Base-by-base conservation (phyloP, 371 early-diverging fungal species). In the Mortierella sp. region DNA sequence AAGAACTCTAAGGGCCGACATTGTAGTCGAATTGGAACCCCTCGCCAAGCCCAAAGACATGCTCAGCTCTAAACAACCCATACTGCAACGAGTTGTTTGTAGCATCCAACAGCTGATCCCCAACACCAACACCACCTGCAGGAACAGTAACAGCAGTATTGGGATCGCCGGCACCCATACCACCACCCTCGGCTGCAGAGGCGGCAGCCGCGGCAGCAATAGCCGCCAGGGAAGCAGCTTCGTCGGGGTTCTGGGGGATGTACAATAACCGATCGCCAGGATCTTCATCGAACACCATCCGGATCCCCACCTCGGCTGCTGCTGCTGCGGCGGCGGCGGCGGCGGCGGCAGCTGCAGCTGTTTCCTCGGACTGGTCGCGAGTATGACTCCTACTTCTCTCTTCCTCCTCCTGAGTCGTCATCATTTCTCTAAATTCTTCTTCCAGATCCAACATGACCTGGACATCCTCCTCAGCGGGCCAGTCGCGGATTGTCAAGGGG, bases 401-500 rank as follows among this genome's bases (percentile, higher is more conserved):
- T n/a, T 78, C 83, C 45, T 84, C 84, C 21, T 84, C 84, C 60
- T 84, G 80, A 19, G 42, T 80, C 28, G 75, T 78, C 80, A 84
- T 80, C 70, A 84, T 44, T 54, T 80, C 84, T 28, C 80, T 63
- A 60, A 84, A 84, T 71, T 84, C 84, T 42, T 84, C 80, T 38
- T 84, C 84, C 19, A 84, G 55, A 70, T 76, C 73, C 78, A 80
- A n/a, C 81, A 84, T 84, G 54, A 68, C 73, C 34, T 84, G 72
- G 31, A 84, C 84, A 60, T 84, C 84, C 54, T 84, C 84, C 74
- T 84, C 84, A 1, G 80, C 80, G 0, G 84, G 85, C 81, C 85
- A 81, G 60, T 81, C 81, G n/a, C 85, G 85, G 71, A 85, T 73
- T 10, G 82, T 80, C 28, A 85, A 45, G 19, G 85, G 85, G 2